Percentiles rank a stretch among this genome's conserved stretches.
Evolutionary conservation across 164 flowering plant species (phyloP).

Genomic region (Hamamelis virginiana): DNA sequence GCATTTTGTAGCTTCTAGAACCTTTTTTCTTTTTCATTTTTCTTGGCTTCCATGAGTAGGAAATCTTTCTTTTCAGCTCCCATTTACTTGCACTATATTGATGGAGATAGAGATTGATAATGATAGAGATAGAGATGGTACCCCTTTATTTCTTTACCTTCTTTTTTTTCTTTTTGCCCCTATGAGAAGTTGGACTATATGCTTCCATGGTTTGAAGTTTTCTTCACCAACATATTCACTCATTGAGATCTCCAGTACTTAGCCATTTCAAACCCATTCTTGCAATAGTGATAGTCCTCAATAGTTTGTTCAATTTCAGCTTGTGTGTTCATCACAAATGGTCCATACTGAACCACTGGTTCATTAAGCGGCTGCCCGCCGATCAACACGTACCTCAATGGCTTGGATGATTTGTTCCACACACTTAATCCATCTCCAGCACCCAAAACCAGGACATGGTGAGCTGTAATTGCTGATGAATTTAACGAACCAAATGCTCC

Average conservation of each 20-base stretch:
- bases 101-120: too few species aligned
- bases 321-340: conserved; percentile 95
- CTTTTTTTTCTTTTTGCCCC: too few species aligned
- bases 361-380: conserved; percentile 85
- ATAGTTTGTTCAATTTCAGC: conserved; percentile 74
- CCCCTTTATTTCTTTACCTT: not conserved
- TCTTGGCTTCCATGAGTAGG: too few species aligned
- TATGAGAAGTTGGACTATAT: conserved; percentile 1
- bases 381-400: conserved; percentile 62
- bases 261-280: conserved; percentile 86
- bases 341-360: conserved; percentile 80
- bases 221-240: too few species aligned
- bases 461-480: conserved; percentile 47
- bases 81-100: too few species aligned
- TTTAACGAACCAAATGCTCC: conserved; percentile 53
- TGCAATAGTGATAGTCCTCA: conserved; percentile 57
- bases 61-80: too few species aligned
- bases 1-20: too few species aligned
- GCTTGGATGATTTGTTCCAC: conserved; percentile 66
- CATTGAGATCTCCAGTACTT: conserved; percentile 68
- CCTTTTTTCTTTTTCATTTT: too few species aligned
- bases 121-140: too few species aligned
- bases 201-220: not conserved
- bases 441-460: conserved; percentile 65
- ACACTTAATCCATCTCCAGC: conserved; percentile 69